Percentiles rank a stretch among this genome's conserved stretches.
Evolutionary conservation across 768 basidiomycete species (phyloP).

Genomic region (Cantharellus anzutake): DNA sequence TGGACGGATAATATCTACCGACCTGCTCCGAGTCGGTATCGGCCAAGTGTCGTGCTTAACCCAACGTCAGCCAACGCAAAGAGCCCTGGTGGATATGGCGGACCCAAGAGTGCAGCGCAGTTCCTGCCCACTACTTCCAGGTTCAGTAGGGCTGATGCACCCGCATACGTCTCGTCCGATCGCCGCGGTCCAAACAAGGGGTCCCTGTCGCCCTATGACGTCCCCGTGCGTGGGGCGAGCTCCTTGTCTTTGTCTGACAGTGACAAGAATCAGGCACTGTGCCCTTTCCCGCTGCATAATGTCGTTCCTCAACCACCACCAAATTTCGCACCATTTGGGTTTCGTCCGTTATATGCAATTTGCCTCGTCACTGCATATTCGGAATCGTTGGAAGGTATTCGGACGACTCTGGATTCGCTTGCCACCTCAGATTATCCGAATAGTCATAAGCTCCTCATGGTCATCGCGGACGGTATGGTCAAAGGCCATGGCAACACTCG

Average conservation of each 20-base stretch:
- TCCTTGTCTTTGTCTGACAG: constrained; percentile 46
- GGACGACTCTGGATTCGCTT: constrained; percentile 94
- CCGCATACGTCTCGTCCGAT: constrained; percentile 9
- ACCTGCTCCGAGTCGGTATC: constrained; percentile 74
- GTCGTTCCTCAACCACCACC: constrained; percentile 84
- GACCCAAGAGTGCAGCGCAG: constrained; percentile 14
- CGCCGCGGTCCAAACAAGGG: constrained; percentile 18
- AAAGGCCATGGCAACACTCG: constrained; percentile 80
- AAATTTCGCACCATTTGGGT: constrained; percentile 91
- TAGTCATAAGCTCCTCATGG: constrained; percentile 85
- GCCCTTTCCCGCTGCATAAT: constrained; percentile 80
- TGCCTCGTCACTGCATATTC: constrained; percentile 97
- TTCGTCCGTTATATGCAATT: constrained; percentile 83
- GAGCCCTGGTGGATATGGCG: constrained; percentile 21
- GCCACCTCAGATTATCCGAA: constrained; percentile 98
- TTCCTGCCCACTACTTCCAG: constrained; percentile 29
- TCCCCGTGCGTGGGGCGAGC: constrained; percentile 5
- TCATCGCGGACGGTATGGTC: constrained; percentile 97
- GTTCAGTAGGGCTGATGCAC: constrained; percentile 46
- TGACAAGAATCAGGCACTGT: constrained; percentile 27
- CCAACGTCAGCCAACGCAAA: constrained; percentile 29
- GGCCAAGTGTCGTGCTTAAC: constrained; percentile 68
- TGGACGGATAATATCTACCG: constrained; percentile 95
- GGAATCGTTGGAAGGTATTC: constrained; percentile 86
- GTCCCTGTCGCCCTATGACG: constrained; percentile 8